phyloP scores from a whole-genome alignment of 257 asterid genomes.

The Salvia hispanica region DNA sequence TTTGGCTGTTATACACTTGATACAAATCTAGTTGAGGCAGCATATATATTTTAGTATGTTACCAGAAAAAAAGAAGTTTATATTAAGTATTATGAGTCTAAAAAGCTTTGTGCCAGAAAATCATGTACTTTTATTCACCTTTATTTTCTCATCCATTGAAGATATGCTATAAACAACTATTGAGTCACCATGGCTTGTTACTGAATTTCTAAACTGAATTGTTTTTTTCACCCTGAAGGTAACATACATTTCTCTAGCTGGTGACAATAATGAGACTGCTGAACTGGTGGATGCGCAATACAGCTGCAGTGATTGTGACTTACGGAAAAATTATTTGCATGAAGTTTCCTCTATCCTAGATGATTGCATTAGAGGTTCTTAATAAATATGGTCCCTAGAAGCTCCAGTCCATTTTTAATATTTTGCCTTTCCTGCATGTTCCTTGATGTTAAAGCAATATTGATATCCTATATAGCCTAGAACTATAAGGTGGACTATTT shows the following conservation, averaged over 20 bases:
- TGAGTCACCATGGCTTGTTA: conserved; percentile 24
- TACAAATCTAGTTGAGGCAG: conserved; percentile 1
- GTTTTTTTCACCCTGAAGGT: conserved; percentile 53
- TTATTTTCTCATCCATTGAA: too few species aligned
- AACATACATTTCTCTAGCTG: conserved; percentile 57
- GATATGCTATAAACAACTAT: conserved; percentile 13
- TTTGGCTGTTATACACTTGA: background rate
- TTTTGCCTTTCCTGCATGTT: conserved; percentile 23
- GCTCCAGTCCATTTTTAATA: conserved; percentile 5
- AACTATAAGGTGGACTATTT: conserved; percentile 3
- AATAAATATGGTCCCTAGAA: conserved; percentile 11
- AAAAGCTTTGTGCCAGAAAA: background rate
- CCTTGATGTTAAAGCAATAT: conserved; percentile 15
- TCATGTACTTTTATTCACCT: background rate
- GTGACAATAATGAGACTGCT: conserved; percentile 50
- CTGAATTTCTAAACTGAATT: conserved; percentile 35
- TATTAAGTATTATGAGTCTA: background rate
- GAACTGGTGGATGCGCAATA: conserved; percentile 50
- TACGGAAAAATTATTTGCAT: conserved; percentile 57
- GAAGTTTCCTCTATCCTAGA: conserved; percentile 58
- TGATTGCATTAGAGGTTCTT: conserved; percentile 62
- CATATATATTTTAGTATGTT: background rate
- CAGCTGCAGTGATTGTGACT: conserved; percentile 45
- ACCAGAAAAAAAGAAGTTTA: background rate
- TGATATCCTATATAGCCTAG: background rate